Evolutionary conservation across 169 alveolate genomes (phyloP).

Genomic region (Babesia sp.): DNA sequence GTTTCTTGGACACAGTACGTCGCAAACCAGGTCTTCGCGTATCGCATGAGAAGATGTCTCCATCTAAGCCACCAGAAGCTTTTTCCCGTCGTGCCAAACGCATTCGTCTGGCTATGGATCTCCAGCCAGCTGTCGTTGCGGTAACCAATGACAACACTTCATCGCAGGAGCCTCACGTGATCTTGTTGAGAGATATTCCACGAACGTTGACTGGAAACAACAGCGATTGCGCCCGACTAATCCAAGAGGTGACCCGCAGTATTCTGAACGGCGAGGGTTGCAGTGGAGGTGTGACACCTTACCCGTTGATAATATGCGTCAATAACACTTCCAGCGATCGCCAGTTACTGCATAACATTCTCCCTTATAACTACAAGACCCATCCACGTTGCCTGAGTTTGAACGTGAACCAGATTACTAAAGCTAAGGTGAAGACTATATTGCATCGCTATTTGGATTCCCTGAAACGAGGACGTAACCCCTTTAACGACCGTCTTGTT

Average conservation of each 20-base stretch:
- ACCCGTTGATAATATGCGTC: conserved; percentile 55
- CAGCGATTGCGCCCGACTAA: background rate
- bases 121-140: background rate
- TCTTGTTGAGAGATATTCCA: conserved; percentile 47
- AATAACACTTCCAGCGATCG: conserved; percentile 47
- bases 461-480: background rate
- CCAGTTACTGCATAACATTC: conserved; percentile 35
- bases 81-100: conserved; percentile 30
- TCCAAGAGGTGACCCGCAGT: conserved; percentile 28
- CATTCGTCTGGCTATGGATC: background rate
- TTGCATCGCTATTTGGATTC: background rate
- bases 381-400: conserved; percentile 51
- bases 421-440: conserved; percentile 26
- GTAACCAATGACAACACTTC: background rate
- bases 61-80: background rate
- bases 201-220: conserved; percentile 31
- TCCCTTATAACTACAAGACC: conserved; percentile 49
- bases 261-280: conserved; percentile 30
- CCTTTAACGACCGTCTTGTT: conserved; percentile 17
- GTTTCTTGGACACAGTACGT: conserved; percentile 49
- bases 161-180: conserved; percentile 42
- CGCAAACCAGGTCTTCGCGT: conserved; percentile 46
- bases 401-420: conserved; percentile 46
- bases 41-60: background rate
- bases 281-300: conserved; percentile 2